These are phyloP conservation scores for Solanum pimpinellifolium DNA, from an alignment of 257 asterid genomes.

Conservation along the genomic window DNA sequence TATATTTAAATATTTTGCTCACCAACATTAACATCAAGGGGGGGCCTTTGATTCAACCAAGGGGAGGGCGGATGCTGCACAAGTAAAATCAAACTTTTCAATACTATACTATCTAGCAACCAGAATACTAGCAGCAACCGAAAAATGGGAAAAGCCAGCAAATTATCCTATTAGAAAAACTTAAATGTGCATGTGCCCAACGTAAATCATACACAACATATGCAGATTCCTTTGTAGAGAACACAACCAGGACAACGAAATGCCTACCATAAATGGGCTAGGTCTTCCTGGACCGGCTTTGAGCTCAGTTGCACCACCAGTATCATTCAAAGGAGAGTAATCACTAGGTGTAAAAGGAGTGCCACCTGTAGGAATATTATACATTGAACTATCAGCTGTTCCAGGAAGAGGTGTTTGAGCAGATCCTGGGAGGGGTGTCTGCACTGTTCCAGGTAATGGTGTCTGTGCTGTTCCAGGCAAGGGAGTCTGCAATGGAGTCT, in stretches of 20 bases:
- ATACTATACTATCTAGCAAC: conserved; percentile 1
- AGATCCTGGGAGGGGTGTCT: conserved; percentile 63
- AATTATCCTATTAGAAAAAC: background rate
- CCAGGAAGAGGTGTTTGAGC: conserved; percentile 72
- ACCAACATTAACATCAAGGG: conserved; percentile 94
- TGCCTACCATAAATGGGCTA: conserved; percentile 61
- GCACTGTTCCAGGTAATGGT: conserved; percentile 70
- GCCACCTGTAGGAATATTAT: conserved; percentile 72
- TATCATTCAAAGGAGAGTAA: conserved; percentile 43
- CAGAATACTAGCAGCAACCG: background rate
- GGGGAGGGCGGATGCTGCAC: conserved; percentile 84
- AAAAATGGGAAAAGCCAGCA: background rate
- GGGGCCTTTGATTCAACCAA: conserved; percentile 80
- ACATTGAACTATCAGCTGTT: conserved; percentile 53
- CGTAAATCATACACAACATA: background rate
- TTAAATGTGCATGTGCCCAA: background rate
- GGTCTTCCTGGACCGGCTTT: conserved; percentile 66
- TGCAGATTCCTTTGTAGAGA: background rate
- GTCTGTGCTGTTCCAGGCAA: conserved; percentile 70
- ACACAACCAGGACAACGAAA: background rate
- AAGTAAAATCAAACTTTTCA: background rate
- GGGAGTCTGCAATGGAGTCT: conserved; percentile 78
- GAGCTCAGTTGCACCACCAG: conserved; percentile 35
- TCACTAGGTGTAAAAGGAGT: conserved; percentile 81
- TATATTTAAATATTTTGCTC: conserved; percentile 17